A percentile compares a stretch with the other conserved stretches of the same genome.
Conservation (phyloP, 139 green algal species). For the Coelastrella sp. region DNA sequence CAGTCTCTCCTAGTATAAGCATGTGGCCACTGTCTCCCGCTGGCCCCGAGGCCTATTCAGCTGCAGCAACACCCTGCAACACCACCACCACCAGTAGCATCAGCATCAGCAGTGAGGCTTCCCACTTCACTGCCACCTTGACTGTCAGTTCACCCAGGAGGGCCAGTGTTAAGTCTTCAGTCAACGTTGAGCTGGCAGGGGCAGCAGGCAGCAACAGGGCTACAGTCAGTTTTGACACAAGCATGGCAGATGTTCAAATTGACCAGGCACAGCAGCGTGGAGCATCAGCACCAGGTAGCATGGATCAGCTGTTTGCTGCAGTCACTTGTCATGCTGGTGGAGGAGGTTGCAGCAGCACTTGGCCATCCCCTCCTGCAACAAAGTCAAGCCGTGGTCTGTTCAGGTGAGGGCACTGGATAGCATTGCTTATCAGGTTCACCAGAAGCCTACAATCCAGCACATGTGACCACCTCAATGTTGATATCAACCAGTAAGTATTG, state of each 20-base stretch:
- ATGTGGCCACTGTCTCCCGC: neutral
- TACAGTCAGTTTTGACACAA: constrained; percentile 15
- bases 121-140: constrained; percentile 29
- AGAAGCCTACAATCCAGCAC: no score
- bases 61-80: neutral
- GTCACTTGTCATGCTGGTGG: neutral
- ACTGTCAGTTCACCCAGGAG: constrained; percentile 18
- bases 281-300: neutral
- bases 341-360: neutral
- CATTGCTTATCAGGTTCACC: no score
- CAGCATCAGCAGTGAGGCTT: constrained; percentile 33
- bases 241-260: neutral
- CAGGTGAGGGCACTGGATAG: constrained; percentile 8
- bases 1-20: neutral
- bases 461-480: no score
- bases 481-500: no score
- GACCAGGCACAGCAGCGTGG: neutral
- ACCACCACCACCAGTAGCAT: constrained; percentile 8
- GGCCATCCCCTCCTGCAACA: neutral
- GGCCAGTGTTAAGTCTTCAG: neutral
- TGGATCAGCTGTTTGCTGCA: neutral
- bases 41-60: neutral
- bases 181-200: constrained; percentile 19
- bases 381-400: neutral
- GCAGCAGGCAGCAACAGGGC: neutral